Conservation (phyloP, 2,329 filamentous ascomycete species). For the Hirsutella thompsonii region DNA sequence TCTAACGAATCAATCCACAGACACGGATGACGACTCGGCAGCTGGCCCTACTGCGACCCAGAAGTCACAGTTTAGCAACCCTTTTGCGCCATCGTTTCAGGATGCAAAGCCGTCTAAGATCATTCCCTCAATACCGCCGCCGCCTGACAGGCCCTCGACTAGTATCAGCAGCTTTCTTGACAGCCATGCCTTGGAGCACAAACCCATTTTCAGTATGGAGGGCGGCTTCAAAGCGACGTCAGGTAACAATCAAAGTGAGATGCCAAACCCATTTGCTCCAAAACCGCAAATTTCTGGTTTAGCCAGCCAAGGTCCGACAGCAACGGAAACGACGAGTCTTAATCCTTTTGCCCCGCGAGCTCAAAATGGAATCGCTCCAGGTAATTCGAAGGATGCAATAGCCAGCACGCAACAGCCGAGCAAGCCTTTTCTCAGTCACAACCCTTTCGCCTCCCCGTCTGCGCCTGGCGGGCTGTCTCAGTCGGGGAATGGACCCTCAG, state of each 20-base stretch:
- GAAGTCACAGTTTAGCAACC: neutral
- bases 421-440: neutral
- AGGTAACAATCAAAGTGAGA: neutral
- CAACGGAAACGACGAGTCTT: neutral
- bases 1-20: neutral
- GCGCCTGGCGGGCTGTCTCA: too few species aligned
- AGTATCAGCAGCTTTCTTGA: neutral
- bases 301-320: neutral
- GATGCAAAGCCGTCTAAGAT: too few species aligned
- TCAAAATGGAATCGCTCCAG: neutral
- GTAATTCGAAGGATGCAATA: neutral
- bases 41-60: neutral
- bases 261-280: constrained; percentile 6
- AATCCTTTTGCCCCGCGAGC: constrained; percentile 4
- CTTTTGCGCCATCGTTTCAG: neutral
- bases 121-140: neutral
- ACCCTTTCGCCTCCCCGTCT: constrained; percentile 10
- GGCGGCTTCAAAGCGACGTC: neutral
- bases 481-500: too few species aligned
- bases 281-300: neutral
- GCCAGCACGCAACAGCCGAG: too few species aligned
- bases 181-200: neutral
- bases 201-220: neutral
- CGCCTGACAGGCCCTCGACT: neutral
- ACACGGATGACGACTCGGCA: neutral